Base-by-base conservation (phyloP, 176 grass and related monocot genomes). In the Triticum urartu region DNA sequence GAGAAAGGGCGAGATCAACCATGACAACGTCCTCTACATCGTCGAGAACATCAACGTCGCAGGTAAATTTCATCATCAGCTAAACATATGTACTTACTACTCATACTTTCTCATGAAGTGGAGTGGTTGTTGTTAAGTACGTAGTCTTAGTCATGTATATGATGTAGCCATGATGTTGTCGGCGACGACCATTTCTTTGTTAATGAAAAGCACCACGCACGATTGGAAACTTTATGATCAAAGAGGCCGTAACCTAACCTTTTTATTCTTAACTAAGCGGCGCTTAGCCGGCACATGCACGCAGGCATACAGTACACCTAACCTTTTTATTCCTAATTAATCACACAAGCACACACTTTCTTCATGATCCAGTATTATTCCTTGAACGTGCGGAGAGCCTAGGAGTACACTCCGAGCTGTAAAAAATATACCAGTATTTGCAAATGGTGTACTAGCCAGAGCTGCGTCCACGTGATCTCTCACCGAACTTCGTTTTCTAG, bases 11-110 rank as follows among this genome's bases (percentile, higher is more conserved):
- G 95, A 97, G 82, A 97, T 97, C 87, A 97, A 91, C 81, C 90
- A 94, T 6, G 95, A 97, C 87, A 97, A 97, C 21, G 95, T 94
- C 63, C 95, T 97, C 65, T 97, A 97, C 90, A 97, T 97, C 84
- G 92, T 97, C 11, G 95, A 97, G 88, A 97, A 97, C 90, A 97
- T 97, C 81, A 97, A 97, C 58, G 95, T 97, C 4, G 95, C 95
- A 78, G 95, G 95, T 94, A 88, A 78, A 30, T n/a, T 36, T 72
- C 18, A 5, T 58, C 18, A 33, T 58, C 18, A 33, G 21, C 14
- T 21, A 64, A 30, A 30, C 28, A 30, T 30, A 30, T 30, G 28
- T 30, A 30, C 28, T 30, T 30, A 30, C 28, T 30, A 30, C 28
- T 30, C 28, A 30, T 30, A 30, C 28, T 30, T 30, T 30, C 28